Evolutionary conservation across 352 stramenopile genomes (phyloP).

Genomic region (Pythium aphanidermatum): DNA sequence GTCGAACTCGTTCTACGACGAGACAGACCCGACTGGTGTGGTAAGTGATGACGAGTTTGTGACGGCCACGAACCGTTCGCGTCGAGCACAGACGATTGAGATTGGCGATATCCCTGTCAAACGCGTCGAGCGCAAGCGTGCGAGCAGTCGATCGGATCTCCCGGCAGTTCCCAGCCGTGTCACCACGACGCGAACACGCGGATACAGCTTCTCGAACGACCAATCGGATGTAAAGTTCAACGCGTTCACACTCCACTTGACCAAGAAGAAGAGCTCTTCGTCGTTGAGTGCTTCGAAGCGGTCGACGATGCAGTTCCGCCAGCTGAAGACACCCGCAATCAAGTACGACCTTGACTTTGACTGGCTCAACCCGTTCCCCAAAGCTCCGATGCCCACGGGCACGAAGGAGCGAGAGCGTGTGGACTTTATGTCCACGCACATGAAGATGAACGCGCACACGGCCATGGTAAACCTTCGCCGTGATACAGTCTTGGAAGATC

Average conservation of each 20-base stretch:
- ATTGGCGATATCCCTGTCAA: constrained; percentile 18
- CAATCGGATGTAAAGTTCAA: constrained; percentile 2
- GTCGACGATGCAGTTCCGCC: constrained; percentile 30
- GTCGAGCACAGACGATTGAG: constrained; percentile 23
- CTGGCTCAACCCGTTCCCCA: constrained; percentile 76
- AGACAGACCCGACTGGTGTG: constrained; percentile 20
- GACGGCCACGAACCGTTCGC: constrained; percentile 4
- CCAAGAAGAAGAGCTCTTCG: constrained; percentile 9
- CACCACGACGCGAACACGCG: constrained; percentile 5
- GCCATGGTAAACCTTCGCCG: constrained; percentile 52
- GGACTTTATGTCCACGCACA: constrained; percentile 40
- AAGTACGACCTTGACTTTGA: constrained; percentile 74
- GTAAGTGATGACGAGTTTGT: constrained; percentile 24
- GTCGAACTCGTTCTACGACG: constrained; percentile 20
- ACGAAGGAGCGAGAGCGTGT: constrained; percentile 34
- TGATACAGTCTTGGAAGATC: constrained; percentile 39
- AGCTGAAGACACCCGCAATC: constrained; percentile 52
- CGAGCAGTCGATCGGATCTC: no score
- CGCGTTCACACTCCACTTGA: constrained; percentile 20
- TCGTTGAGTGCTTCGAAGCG: constrained; percentile 7
- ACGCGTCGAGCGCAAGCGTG: constrained; percentile 6
- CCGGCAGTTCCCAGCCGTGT: constrained; percentile 9
- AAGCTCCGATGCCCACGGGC: constrained; percentile 37
- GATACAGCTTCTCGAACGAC: constrained; percentile 20
- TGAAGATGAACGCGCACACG: constrained; percentile 55